phyloP scores from a whole-genome alignment of 73 alveolate genomes.

The Uronychia setigera region DNA sequence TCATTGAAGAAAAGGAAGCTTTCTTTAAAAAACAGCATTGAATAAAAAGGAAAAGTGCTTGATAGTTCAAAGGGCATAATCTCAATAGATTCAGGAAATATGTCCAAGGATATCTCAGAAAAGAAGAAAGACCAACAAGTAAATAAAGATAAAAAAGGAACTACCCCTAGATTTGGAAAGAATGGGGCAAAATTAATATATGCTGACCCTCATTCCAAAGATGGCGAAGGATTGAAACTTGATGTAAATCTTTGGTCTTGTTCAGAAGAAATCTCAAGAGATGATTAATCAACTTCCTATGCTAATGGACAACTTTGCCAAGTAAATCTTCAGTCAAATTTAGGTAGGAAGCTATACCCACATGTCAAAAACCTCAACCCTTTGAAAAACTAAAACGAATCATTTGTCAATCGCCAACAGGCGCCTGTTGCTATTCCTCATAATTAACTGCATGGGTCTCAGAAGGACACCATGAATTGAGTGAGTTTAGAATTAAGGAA shows the following conservation, averaged over 20 bases:
- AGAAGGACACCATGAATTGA: not conserved
- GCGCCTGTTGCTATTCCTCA: not conserved
- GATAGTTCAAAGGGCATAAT: too few species aligned
- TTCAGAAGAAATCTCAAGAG: not conserved
- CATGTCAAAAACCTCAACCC: not conserved
- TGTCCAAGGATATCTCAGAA: not conserved
- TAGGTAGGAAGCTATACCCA: not conserved
- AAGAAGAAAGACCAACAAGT: not conserved
- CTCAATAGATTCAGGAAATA: not conserved
- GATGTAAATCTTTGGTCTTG: not conserved
- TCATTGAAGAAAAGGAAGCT: too few species aligned
- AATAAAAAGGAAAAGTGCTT: too few species aligned
- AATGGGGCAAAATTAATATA: not conserved
- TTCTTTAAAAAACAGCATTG: too few species aligned
- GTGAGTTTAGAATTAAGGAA: not conserved
- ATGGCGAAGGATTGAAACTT: not conserved
- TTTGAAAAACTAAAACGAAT: not conserved
- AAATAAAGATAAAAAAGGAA: not conserved
- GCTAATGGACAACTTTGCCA: not conserved
- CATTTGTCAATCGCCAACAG: not conserved
- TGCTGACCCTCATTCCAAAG: not conserved
- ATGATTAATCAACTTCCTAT: not conserved
- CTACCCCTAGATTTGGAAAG: not conserved
- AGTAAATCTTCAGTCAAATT: too few species aligned
- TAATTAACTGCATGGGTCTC: not conserved